Conservation (phyloP, 2,329 filamentous ascomycete species). For the Cyclaneusma minus region DNA sequence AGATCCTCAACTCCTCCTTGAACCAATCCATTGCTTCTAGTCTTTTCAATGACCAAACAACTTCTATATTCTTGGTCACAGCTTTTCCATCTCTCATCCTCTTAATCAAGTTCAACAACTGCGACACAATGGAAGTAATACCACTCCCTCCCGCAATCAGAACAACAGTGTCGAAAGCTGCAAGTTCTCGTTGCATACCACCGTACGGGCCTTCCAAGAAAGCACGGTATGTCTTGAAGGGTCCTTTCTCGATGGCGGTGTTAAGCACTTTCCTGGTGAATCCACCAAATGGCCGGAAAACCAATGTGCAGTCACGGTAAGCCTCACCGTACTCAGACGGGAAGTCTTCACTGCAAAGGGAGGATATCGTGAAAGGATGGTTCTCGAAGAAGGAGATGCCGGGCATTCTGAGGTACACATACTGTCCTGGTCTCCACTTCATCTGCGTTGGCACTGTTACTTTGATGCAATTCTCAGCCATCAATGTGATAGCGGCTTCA, state of each 20-base stretch:
- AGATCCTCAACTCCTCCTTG: slow-evolving; percentile 84
- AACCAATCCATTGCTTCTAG: slow-evolving; percentile 97
- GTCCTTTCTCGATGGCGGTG: slow-evolving; percentile 69
- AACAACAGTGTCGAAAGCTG: slow-evolving; percentile 85
- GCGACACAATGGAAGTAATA: slow-evolving; percentile 84
- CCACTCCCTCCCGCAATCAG: slow-evolving; percentile 89
- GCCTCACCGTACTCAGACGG: slow-evolving; percentile 80
- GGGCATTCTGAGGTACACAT: slow-evolving; percentile 88
- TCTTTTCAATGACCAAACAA: slow-evolving; percentile 86
- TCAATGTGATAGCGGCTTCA: slow-evolving; percentile 74
- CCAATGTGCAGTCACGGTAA: slow-evolving; percentile 76
- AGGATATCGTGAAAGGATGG: slow-evolving; percentile 90
- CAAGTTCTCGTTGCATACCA: slow-evolving; percentile 78
- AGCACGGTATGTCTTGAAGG: slow-evolving; percentile 81
- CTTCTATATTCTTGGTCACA: slow-evolving; percentile 76
- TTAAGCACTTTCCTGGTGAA: slow-evolving; percentile 80
- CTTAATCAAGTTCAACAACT: slow-evolving; percentile 87
- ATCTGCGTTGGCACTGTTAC: slow-evolving; percentile 88
- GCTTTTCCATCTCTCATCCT: slow-evolving; percentile 91
- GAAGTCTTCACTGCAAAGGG: slow-evolving; percentile 83
- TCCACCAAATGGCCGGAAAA: slow-evolving; percentile 82
- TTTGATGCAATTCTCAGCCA: slow-evolving; percentile 91
- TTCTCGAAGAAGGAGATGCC: slow-evolving; percentile 83
- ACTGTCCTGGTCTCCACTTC: slow-evolving; percentile 86
- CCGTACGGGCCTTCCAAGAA: slow-evolving; percentile 93